Evolutionary conservation across 192 early-diverging fungal species (phyloP).

Genomic region (Rhizophagus prolifer): DNA sequence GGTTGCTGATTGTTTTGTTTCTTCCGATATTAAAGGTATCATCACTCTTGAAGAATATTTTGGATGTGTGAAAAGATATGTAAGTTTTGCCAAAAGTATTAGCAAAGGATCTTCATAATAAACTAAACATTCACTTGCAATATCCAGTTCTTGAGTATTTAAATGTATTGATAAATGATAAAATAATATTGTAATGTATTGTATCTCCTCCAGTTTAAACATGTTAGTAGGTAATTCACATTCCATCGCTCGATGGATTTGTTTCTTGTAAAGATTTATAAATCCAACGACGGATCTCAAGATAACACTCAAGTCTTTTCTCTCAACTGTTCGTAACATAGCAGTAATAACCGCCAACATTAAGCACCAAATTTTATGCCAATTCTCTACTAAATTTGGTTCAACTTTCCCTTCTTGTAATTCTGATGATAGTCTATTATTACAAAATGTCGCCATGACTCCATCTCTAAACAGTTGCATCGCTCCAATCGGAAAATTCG

Average conservation of each 20-base stretch:
- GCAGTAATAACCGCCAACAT: slow-evolving; percentile 47
- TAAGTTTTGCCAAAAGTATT: slow-evolving; percentile 39
- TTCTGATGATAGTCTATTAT: not conserved
- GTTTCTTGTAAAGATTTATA: slow-evolving; percentile 45
- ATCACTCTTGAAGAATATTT: slow-evolving; percentile 21
- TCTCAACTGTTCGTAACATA: slow-evolving; percentile 40
- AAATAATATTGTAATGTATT: slow-evolving; percentile 52
- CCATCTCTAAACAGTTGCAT: not conserved
- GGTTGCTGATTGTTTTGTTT: slow-evolving; percentile 17
- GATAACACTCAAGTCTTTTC: slow-evolving; percentile 39
- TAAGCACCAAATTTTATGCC: slow-evolving; percentile 54
- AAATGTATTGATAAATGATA: slow-evolving; percentile 48
- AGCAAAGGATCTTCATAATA: slow-evolving; percentile 38
- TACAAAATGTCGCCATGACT: slow-evolving; percentile 16
- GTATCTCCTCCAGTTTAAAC: slow-evolving; percentile 51
- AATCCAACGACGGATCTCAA: slow-evolving; percentile 46
- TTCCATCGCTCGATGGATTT: slow-evolving; percentile 46
- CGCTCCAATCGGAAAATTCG: slow-evolving; percentile 14
- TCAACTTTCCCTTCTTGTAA: slow-evolving; percentile 12
- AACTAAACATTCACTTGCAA: slow-evolving; percentile 26
- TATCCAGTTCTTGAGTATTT: slow-evolving; percentile 26
- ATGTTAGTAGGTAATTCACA: slow-evolving; percentile 38
- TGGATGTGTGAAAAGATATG: slow-evolving; percentile 42
- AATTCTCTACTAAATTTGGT: slow-evolving; percentile 20
- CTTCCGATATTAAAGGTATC: not conserved